These are phyloP conservation scores for Solanum chaucha DNA, from an alignment of 257 asterid species.

Conservation along the genomic window DNA sequence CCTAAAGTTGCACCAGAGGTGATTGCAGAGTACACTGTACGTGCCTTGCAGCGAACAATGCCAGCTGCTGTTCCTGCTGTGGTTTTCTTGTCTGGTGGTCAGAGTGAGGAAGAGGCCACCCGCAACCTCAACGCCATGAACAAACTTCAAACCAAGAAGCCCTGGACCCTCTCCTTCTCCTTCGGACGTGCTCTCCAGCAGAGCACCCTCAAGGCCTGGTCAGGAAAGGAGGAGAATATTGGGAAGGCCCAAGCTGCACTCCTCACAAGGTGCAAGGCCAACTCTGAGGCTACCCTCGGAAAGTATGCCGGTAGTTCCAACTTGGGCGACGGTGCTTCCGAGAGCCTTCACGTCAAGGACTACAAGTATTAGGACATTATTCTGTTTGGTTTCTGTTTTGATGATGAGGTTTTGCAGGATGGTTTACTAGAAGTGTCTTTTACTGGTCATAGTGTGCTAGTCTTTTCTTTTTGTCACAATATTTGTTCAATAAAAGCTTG, in stretches of 20 bases:
- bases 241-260: conserved; percentile 71
- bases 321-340: conserved; percentile 68
- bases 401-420: conserved; percentile 1
- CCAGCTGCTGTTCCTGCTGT: conserved; percentile 94
- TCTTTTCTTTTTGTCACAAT: neutral
- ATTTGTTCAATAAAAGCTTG: neutral
- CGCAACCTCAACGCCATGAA: conserved; percentile 83
- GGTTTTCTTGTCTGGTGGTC: conserved; percentile 89
- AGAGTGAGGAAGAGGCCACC: conserved; percentile 91
- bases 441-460: neutral
- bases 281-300: conserved; percentile 86
- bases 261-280: conserved; percentile 71
- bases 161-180: conserved; percentile 82
- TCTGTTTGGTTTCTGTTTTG: conserved; percentile 3
- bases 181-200: conserved; percentile 94
- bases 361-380: conserved; percentile 50
- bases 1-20: conserved; percentile 56
- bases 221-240: conserved; percentile 66
- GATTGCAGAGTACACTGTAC: conserved; percentile 72
- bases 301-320: conserved; percentile 42
- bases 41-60: conserved; percentile 87
- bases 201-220: conserved; percentile 92
- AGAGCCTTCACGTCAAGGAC: conserved; percentile 86
- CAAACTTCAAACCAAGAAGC: conserved; percentile 67
- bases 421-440: neutral